Percentiles rank a stretch among this genome's conserved stretches.
These are phyloP conservation scores for Aristolochia californica DNA, from an alignment of 164 flowering plant genomes.

Conservation along the genomic window DNA sequence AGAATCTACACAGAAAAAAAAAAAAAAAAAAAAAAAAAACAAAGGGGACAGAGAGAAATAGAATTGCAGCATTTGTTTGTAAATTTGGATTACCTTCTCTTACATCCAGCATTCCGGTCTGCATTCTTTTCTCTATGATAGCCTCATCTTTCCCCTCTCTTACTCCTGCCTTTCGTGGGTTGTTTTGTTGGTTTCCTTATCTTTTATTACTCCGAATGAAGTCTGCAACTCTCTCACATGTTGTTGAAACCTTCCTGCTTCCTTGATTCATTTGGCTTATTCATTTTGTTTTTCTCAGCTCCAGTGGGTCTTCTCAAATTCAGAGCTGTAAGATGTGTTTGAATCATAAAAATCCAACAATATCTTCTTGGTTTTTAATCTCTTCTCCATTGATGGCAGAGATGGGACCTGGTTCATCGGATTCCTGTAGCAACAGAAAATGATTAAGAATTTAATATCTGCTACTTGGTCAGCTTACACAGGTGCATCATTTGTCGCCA, in stretches of 20 bases:
- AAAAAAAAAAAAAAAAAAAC: not conserved
- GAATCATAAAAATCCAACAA: too few relatives aligned
- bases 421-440: too few relatives aligned
- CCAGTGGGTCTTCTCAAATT: not conserved
- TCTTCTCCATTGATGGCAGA: too few relatives aligned
- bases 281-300: not conserved
- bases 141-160: too few relatives aligned
- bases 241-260: not conserved
- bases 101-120: not conserved
- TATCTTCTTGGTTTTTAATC: too few relatives aligned
- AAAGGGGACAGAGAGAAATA: not conserved
- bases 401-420: too few relatives aligned
- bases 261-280: not conserved
- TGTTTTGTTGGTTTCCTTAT: not conserved
- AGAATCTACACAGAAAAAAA: not conserved
- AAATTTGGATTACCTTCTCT: not conserved
- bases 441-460: too few relatives aligned
- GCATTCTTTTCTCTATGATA: not conserved
- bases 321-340: too few relatives aligned
- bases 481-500: too few relatives aligned
- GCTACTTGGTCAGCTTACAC: too few relatives aligned
- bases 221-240: not conserved
- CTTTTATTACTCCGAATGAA: not conserved
- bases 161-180: too few relatives aligned
- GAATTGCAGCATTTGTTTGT: not conserved